Evolutionary conservation across 164 flowering plant species (phyloP), one percentile per base, ranked within the genome.

Genomic region (Umbilicus rupestris): DNA sequence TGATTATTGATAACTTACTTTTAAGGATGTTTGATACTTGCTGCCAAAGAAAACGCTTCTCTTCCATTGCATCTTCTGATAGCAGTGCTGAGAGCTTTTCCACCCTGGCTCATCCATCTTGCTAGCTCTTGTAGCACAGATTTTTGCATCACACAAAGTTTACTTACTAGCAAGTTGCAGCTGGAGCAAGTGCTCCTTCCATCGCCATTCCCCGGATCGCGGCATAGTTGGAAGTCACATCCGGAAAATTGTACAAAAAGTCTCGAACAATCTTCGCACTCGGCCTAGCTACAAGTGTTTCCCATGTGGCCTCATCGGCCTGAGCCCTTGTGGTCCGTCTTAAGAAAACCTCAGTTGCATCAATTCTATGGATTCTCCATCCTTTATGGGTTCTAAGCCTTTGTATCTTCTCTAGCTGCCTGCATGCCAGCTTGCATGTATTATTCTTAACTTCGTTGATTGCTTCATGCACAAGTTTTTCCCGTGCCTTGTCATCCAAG

Each of bases 281-380:
- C 0, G 87, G 96, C 16, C 70, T 70, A 14, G 64, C 72, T 58
- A 92, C 92, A 3, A 45, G 66, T 62, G 73, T 66, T 31, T 83
- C 70, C 97, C 96, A 92, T 0, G 83, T 84, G n/a, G n/a, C n/a
- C 63, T 73, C 83, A 16, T 77, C 82, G 0, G 83, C 82, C 17
- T 79, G 30, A 30, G 28, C 84, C 19, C 49, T 62, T 0, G 80
- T 78, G 10, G 65, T 70, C 31, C 28, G 62, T 49, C 33, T 46
- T 22, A 26, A 39, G 62, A 86, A 84, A 19, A 73, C 96, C 0
- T 81, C 81, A 0, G 96, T 89, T 24, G 94, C 96, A 41, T 87
- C 88, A 0, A 89, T 47, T 1, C 87, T 73, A 50, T 86, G 89
- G 16, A 89, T 30, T 24, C 77, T 71, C 94, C 89, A 85, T 6